Conservation (phyloP, 495 filamentous ascomycete genomes). For the Neurospora sp. region DNA sequence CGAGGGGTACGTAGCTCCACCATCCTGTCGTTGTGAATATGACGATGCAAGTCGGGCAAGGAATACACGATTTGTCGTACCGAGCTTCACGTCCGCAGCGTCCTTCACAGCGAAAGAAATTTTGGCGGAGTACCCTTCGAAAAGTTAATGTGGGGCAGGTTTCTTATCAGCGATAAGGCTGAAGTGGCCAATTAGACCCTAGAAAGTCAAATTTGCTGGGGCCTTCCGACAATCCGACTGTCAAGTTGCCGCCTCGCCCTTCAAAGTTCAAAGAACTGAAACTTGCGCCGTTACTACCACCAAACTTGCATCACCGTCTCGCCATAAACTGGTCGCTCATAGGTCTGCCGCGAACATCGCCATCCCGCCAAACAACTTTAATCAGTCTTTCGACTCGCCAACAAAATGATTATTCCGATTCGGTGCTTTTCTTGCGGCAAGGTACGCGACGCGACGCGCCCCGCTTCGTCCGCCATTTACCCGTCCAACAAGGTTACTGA, state of each 20-base stretch:
- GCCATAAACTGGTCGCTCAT: not conserved
- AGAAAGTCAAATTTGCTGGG: constrained; percentile 10
- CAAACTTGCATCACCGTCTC: not conserved
- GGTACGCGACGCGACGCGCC: constrained; percentile 39
- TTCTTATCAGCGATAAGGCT: constrained; percentile 23
- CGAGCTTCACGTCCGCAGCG: not conserved
- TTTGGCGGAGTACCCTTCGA: constrained; percentile 21
- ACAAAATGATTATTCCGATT: constrained; percentile 92
- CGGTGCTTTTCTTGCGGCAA: constrained; percentile 99
- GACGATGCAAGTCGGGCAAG: constrained; percentile 1
- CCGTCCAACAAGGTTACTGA: not conserved
- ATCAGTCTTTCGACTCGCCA: not conserved
- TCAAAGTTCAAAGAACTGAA: not conserved
- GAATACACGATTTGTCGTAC: not conserved
- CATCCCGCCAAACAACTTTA: not conserved
- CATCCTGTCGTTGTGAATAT: not conserved
- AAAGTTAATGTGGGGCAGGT: constrained; percentile 23
- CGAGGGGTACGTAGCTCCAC: not conserved
- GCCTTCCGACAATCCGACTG: not conserved
- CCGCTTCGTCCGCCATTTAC: not conserved
- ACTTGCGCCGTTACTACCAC: not conserved
- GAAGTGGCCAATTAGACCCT: constrained; percentile 10
- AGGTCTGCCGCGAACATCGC: not conserved
- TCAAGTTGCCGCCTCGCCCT: not conserved
- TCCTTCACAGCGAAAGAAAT: constrained; percentile 17